Evolutionary conservation across 31 red algal genomes (phyloP).

Genomic region (Endocladia muricata): DNA sequence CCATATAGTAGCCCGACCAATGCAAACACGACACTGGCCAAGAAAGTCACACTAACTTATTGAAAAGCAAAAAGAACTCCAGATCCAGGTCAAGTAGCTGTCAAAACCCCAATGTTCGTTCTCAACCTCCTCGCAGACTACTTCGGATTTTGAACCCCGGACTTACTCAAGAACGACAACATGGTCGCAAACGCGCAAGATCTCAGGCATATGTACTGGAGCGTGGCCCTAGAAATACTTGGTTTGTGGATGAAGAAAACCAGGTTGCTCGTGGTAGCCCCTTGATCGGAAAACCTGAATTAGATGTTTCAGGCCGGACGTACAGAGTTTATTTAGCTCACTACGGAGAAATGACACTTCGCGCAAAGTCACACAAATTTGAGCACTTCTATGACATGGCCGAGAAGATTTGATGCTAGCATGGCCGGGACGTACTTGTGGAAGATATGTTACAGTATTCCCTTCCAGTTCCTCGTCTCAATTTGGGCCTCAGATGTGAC

Average conservation of each 20-base stretch:
- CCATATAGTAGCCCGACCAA: neutral
- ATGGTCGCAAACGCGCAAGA: conserved; percentile 6
- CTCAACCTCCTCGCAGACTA: conserved; percentile 19
- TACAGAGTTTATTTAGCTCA: conserved; percentile 1
- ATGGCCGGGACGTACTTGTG: neutral
- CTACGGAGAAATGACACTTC: neutral
- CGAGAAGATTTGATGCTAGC: neutral
- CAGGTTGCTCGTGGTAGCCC: neutral
- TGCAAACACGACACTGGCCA: neutral
- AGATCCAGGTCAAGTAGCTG: neutral
- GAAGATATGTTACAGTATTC: neutral
- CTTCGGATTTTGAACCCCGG: neutral
- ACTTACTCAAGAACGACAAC: neutral
- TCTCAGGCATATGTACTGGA: neutral
- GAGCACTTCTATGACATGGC: neutral
- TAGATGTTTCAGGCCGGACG: neutral
- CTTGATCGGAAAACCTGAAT: neutral
- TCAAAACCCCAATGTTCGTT: neutral
- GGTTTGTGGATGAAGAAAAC: neutral
- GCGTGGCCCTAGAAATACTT: neutral
- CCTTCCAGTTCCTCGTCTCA: neutral
- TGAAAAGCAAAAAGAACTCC: neutral
- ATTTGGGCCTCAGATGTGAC: conserved; percentile 15
- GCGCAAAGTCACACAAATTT: neutral
- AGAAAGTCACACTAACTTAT: neutral